These are phyloP conservation scores for cucumber (Cucumis sativus) DNA, from an alignment of 306 rosid genomes.

Conservation along the genomic window Cucumber_9930_V3 NC_026661.2:5050501-5051000, in stretches of 20 bases:
- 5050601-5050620: not conserved
- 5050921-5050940: not conserved
- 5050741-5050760: not conserved
- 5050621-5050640: not conserved
- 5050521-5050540: not conserved
- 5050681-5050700: not conserved
- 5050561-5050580: not conserved
- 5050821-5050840: constrained; percentile 4
- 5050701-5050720: not conserved
- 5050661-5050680: not conserved
- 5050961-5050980: not conserved
- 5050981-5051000: not conserved
- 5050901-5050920: not conserved
- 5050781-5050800: not conserved
- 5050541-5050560: not conserved
- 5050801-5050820: not conserved
- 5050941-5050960: not conserved
- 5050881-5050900: not conserved
- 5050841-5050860: not conserved
- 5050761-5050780: not conserved
- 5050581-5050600: not conserved
- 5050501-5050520: not conserved
- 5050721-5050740: not conserved
- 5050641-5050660: not conserved
- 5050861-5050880: not conserved